Percentiles rank a stretch among this genome's conserved stretches.
Conservation (phyloP, 495 filamentous ascomycete genomes). For the Tirmania nivea region DNA sequence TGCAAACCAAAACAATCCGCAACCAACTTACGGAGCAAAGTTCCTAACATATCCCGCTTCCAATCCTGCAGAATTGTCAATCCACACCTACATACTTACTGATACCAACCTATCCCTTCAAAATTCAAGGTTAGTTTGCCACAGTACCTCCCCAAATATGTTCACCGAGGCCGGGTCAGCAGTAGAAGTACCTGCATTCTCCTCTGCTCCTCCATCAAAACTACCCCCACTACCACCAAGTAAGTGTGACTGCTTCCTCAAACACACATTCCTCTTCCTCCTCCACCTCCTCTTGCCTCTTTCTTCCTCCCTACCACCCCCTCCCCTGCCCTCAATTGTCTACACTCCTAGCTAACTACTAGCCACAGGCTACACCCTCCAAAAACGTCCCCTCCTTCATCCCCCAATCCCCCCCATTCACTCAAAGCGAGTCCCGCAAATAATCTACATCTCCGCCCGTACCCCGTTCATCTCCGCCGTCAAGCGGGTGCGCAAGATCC, state of each 20-base stretch:
- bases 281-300: constrained; percentile 42
- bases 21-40: too few species aligned
- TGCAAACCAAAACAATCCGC: too few species aligned
- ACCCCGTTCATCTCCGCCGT: constrained; percentile 67
- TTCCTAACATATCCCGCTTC: too few species aligned
- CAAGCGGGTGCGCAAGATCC: constrained; percentile 54
- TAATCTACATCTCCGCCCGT: constrained; percentile 55
- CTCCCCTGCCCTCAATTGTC: too few species aligned
- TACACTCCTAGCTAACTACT: too few species aligned
- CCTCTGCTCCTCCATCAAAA: not conserved
- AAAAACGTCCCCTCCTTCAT: constrained; percentile 53
- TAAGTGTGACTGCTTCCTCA: constrained; percentile 21
- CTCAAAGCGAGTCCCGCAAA: constrained; percentile 30
- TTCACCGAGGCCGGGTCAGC: not conserved
- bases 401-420: constrained; percentile 38
- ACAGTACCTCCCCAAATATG: not conserved
- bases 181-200: not conserved
- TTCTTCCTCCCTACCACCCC: constrained; percentile 16
- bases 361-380: constrained; percentile 19
- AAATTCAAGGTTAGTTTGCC: too few species aligned
- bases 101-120: too few species aligned
- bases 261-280: constrained; percentile 53
- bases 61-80: too few species aligned
- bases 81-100: too few species aligned
- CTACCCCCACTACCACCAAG: not conserved